Conservation (phyloP, 2,329 filamentous ascomycete genomes). For the Teratosphaeria gauchensis region DNA sequence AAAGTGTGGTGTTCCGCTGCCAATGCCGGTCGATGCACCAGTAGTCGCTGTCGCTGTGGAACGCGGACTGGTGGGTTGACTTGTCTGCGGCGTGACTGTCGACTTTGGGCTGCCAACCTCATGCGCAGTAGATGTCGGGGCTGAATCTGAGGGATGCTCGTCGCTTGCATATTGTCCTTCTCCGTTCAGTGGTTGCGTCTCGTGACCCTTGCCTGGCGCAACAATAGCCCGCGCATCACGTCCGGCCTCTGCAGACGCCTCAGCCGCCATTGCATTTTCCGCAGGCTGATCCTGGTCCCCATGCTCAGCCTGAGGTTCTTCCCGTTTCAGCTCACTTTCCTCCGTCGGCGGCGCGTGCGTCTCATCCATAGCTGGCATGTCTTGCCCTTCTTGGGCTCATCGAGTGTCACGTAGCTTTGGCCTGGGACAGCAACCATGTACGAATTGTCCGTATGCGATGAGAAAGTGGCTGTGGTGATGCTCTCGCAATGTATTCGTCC, state of each 20-base stretch:
- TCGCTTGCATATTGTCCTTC: background rate
- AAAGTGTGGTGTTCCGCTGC: conserved; percentile 19
- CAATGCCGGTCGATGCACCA: background rate
- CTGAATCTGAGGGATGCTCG: background rate
- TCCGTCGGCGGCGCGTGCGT: background rate
- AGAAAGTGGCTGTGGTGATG: background rate
- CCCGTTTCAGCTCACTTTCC: background rate
- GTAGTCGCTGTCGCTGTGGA: background rate
- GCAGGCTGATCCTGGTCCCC: background rate
- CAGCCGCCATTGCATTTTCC: background rate
- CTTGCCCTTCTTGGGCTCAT: background rate
- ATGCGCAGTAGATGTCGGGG: background rate
- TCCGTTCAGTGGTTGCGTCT: background rate
- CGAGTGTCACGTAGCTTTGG: background rate
- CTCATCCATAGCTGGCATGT: background rate
- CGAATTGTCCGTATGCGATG: background rate
- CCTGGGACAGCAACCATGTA: background rate
- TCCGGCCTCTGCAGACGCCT: background rate
- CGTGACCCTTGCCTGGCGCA: background rate
- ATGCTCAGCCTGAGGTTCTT: background rate
- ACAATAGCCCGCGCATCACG: background rate
- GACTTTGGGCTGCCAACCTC: background rate
- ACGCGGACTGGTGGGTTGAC: background rate
- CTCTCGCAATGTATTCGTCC: too few species aligned
- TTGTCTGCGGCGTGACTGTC: background rate